Evolutionary conservation across 139 green algal species (phyloP).

Genomic region (Picochlorum sp.): DNA sequence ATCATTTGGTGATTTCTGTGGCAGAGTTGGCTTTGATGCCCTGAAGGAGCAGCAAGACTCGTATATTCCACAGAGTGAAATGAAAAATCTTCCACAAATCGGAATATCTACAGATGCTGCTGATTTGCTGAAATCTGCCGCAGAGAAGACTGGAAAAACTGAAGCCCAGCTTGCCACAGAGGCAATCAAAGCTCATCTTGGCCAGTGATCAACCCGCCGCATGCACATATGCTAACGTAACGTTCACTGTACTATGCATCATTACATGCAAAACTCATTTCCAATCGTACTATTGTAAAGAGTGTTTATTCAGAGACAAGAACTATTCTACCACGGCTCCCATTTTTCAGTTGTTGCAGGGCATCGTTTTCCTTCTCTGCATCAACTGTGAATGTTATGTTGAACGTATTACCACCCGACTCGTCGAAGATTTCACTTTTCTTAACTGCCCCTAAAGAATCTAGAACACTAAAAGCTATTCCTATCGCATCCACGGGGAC

Average conservation of each 20-base stretch:
- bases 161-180: conserved; percentile 18
- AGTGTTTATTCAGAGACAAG: neutral
- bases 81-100: conserved; percentile 25
- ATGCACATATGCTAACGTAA: neutral
- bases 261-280: no score
- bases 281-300: no score
- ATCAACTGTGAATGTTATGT: conserved; percentile 5
- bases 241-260: no score
- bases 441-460: neutral
- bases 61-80: conserved; percentile 30
- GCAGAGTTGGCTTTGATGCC: conserved; percentile 53
- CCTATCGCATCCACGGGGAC: conserved; percentile 9
- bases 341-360: neutral
- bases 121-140: conserved; percentile 38
- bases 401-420: neutral
- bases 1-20: conserved; percentile 83
- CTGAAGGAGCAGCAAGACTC: conserved; percentile 37
- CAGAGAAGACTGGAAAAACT: conserved; percentile 21
- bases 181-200: conserved; percentile 16
- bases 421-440: neutral
- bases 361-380: neutral
- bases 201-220: neutral
- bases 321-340: conserved; percentile 7
- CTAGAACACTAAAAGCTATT: neutral
- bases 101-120: conserved; percentile 10